These are phyloP conservation scores for Atkinsonella texensis DNA, from an alignment of 2,329 filamentous ascomycete genomes.

Conservation along the genomic window DNA sequence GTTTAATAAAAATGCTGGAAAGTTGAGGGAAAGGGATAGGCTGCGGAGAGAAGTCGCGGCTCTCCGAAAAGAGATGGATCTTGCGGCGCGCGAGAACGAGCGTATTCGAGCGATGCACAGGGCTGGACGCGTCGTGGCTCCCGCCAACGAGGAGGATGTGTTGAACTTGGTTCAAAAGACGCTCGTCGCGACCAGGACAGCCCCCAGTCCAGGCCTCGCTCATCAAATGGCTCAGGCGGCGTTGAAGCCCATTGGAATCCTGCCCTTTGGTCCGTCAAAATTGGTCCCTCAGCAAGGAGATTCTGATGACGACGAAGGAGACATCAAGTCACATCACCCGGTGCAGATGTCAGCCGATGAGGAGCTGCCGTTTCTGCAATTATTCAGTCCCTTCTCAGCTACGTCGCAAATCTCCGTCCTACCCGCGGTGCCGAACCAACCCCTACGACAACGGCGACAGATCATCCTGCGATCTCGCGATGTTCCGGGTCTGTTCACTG, in stretches of 20 bases:
- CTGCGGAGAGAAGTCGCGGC: slow-evolving; percentile 43
- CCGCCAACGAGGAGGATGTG: slow-evolving; percentile 25
- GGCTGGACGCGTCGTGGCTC: slow-evolving; percentile 24
- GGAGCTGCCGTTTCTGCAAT: slow-evolving; percentile 55
- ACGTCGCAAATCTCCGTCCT: slow-evolving; percentile 39
- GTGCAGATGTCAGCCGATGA: slow-evolving; percentile 49
- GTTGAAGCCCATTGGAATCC: slow-evolving; percentile 37
- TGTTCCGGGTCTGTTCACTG: slow-evolving; percentile 40
- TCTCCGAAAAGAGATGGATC: slow-evolving; percentile 45
- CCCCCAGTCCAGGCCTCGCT: slow-evolving; percentile 16
- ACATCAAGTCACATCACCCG: slow-evolving; percentile 51
- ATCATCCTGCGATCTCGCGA: slow-evolving; percentile 37
- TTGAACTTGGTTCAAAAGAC: slow-evolving; percentile 27
- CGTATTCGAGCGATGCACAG: slow-evolving; percentile 32
- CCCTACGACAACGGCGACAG: slow-evolving; percentile 39
- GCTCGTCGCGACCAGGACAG: slow-evolving; percentile 24
- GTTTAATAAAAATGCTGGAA: slow-evolving; percentile 32
- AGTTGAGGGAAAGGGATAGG: slow-evolving; percentile 38
- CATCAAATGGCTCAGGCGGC: slow-evolving; percentile 35
- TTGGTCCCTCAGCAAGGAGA: slow-evolving; percentile 14
- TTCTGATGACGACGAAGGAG: slow-evolving; percentile 23
- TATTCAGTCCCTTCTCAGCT: slow-evolving; percentile 58
- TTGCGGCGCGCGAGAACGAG: slow-evolving; percentile 46
- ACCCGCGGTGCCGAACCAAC: slow-evolving; percentile 20
- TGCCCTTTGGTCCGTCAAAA: slow-evolving; percentile 35